Evolutionary conservation across 352 stramenopile species (phyloP), one percentile per base, ranked within the genome.

Genomic region (Globisporangium solare): DNA sequence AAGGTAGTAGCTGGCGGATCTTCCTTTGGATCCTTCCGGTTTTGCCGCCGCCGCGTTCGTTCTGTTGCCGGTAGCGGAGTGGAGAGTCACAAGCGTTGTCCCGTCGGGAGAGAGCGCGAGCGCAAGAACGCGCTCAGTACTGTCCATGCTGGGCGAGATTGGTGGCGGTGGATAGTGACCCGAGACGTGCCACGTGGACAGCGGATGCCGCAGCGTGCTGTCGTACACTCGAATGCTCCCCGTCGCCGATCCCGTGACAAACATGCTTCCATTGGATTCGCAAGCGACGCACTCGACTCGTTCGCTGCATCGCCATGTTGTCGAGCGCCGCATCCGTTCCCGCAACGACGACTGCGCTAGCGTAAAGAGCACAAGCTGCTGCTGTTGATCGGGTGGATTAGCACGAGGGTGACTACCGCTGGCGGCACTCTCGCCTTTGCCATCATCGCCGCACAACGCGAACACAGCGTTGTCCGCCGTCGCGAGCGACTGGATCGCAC

Each of bases 171-270:
- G 21, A 37, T 47, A 45, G 21, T 7, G 37, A 24, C 17, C 39
- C 10, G 32, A 24, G n/a, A 17, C 31, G 21, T 7, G 24, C 57
- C 57, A 63, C 12, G 17, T 47, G 14, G 31, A 42, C 22, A 63
- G 21, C 15, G 57, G 57, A 39, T 57, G 49, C n/a, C 50, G 57
- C 31, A 58, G 32, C 18, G 45, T 63, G 20, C 49, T 13, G 57
- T 63, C 43, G 32, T 58, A 63, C 11, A 63, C 8, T 11, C 47
- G 40, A n/a, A 63, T 63, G 6, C 12, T 3, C 0, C 49, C 57
- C 6, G 17, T 35, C 17, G 2, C 7, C 0, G 57, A 63, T 13
- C 41, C 57, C 1, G 57, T 58, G 3, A 51, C 50, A 24, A 63
- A 63, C 31, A 54, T 24, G 35, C 24, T 47, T 21, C 18, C 32